A percentile compares a stretch with the other conserved stretches of the same genome.
Conservation (phyloP, 371 early-diverging fungal species). For the Circinella minor region DNA sequence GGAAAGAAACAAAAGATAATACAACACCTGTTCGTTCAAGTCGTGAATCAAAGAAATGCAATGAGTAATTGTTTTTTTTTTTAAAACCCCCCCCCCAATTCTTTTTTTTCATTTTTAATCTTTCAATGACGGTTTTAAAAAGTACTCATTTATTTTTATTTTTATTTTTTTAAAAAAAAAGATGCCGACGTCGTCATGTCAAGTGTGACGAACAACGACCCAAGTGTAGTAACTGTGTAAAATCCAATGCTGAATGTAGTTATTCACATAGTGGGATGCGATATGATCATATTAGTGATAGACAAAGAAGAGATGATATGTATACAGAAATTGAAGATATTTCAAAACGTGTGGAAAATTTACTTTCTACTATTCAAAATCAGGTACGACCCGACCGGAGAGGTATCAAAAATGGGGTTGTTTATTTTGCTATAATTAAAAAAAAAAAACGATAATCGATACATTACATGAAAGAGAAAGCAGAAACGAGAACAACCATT, state of each 20-base stretch:
- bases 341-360: slow-evolving; percentile 25
- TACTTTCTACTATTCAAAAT: slow-evolving; percentile 18
- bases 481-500: too few species aligned
- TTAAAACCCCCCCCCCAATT: too few species aligned
- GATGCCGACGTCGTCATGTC: slow-evolving; percentile 34
- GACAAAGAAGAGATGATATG: slow-evolving; percentile 30
- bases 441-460: too few species aligned
- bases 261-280: slow-evolving; percentile 30
- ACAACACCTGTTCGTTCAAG: slow-evolving; percentile 13
- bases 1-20: neutral
- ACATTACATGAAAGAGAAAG: too few species aligned
- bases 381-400: slow-evolving; percentile 7
- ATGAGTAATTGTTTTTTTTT: too few species aligned
- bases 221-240: slow-evolving; percentile 27
- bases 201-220: slow-evolving; percentile 31
- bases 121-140: too few species aligned
- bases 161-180: slow-evolving; percentile 12
- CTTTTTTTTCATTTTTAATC: too few species aligned
- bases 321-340: slow-evolving; percentile 34
- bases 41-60: slow-evolving; percentile 32
- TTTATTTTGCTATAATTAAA: slow-evolving; percentile 3
- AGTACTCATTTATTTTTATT: neutral
- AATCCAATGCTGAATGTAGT: slow-evolving; percentile 28
- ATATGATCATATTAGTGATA: slow-evolving; percentile 29
- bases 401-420: neutral